These are phyloP conservation scores for Pseudomassariella vexata DNA, from an alignment of 2,329 filamentous ascomycete genomes.

Conservation along the genomic window DNA sequence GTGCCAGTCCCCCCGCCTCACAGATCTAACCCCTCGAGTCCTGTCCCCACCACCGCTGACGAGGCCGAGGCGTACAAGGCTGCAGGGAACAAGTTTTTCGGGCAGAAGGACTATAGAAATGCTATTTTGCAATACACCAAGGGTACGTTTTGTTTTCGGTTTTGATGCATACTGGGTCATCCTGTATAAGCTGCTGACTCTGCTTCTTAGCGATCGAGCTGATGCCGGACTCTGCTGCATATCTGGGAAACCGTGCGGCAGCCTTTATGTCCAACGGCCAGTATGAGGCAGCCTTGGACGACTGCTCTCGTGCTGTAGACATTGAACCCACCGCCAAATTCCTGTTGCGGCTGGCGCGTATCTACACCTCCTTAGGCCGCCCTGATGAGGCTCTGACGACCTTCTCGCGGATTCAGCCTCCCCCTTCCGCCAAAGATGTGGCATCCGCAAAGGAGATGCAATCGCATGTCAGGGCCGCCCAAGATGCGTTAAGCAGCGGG, in stretches of 20 bases:
- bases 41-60: conserved; percentile 49
- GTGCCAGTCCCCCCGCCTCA: conserved; percentile 69
- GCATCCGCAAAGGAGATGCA: conserved; percentile 80
- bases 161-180: conserved; percentile 8
- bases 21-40: conserved; percentile 56
- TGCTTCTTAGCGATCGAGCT: conserved; percentile 73
- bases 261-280: conserved; percentile 85
- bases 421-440: conserved; percentile 79
- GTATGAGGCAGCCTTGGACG: conserved; percentile 75
- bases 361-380: conserved; percentile 81
- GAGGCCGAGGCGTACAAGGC: conserved; percentile 91
- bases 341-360: conserved; percentile 77
- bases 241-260: conserved; percentile 90
- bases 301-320: conserved; percentile 76
- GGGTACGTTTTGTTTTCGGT: conserved; percentile 52
- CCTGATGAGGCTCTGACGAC: conserved; percentile 82
- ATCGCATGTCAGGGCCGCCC: conserved; percentile 72
- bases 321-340: conserved; percentile 82
- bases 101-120: conserved; percentile 81
- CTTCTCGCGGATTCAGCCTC: conserved; percentile 72
- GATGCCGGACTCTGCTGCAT: conserved; percentile 79
- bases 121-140: conserved; percentile 93
- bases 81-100: conserved; percentile 94
- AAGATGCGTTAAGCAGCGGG: conserved; percentile 68
- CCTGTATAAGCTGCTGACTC: conserved; percentile 8